These are phyloP conservation scores for Umbelopsis sp. DNA, from an alignment of 371 early-diverging fungal genomes.

Conservation along the genomic window DNA sequence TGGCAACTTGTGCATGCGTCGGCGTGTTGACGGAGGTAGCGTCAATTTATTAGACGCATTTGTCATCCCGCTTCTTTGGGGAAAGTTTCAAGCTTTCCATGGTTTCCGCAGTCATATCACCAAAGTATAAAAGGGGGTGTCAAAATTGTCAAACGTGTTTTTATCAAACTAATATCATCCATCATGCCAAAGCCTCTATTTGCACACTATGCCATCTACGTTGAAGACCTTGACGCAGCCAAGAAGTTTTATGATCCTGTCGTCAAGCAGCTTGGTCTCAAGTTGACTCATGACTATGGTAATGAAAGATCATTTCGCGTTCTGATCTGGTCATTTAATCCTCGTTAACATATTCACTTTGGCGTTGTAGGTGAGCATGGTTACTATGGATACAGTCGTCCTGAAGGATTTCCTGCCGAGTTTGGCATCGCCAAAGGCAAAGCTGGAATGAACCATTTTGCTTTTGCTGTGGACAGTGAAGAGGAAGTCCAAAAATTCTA, in stretches of 20 bases:
- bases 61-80: too few relatives aligned
- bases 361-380: background rate
- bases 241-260: constrained; percentile 4
- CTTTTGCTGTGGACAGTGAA: background rate
- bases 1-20: background rate
- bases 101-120: background rate
- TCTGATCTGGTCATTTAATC: background rate
- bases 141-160: background rate
- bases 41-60: too few relatives aligned
- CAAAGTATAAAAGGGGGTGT: background rate
- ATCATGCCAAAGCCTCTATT: background rate
- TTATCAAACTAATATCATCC: background rate
- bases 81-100: too few relatives aligned
- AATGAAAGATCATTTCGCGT: background rate
- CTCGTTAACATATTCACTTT: background rate
- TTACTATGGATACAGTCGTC: background rate
- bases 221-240: background rate
- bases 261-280: background rate
- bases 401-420: background rate
- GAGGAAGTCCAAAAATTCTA: background rate
- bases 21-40: background rate
- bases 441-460: background rate
- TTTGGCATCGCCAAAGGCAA: constrained; percentile 5
- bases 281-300: background rate
- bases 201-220: background rate